Base-by-base conservation (phyloP, 2,329 filamentous ascomycete species). In the Alternaria gaisen region DNA sequence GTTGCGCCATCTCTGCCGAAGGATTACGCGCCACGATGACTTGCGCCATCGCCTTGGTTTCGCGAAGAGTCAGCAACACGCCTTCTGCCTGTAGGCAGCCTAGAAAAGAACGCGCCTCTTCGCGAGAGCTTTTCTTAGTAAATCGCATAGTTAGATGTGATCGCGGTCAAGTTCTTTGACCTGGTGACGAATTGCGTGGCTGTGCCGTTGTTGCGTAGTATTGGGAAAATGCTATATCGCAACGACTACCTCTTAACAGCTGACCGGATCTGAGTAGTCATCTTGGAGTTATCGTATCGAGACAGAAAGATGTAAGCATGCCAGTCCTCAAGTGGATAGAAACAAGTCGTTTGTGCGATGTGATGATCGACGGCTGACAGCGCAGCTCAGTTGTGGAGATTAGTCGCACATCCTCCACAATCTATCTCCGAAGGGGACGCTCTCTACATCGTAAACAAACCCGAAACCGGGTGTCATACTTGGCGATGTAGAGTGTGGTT, bases 161-260 rank as follows among this genome's bases (percentile, higher is more conserved):
- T 11, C 18, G 20, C 20, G 40, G 10, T 42, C 40, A 16, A 4
- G 18, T 22, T 42, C 2, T 2, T 14, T 11, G 4, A 16, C 32
- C n/a, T 38, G 42, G 20, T 30, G 53, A 55, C 53, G 41, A 55
- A 46, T 26, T 34, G 9, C 16, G 24, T 46, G 53, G 53, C 53
- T 47, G 53, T 47, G 32, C 22, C 14, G 22, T 24, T 18, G 6
- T 11, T 4, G 22, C 36, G 9, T 14, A 10, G 40, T 10, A 12
- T 20, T 20, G 6, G 5, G 26, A 16, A 8, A 9, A 9, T 16
- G 38, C 38, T 20, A n/a, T 0, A 10, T 40, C 3, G 38, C 38
- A 40, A 20, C 3, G 10, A 40, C 9, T 20, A 40, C 38, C 18
- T 20, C 10, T 6, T 40, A 11, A 24, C 40, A 42, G 40, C 40